phyloP scores from a whole-genome alignment of 495 filamentous ascomycete species.

The Hyaloscypha bicolor region DNA sequence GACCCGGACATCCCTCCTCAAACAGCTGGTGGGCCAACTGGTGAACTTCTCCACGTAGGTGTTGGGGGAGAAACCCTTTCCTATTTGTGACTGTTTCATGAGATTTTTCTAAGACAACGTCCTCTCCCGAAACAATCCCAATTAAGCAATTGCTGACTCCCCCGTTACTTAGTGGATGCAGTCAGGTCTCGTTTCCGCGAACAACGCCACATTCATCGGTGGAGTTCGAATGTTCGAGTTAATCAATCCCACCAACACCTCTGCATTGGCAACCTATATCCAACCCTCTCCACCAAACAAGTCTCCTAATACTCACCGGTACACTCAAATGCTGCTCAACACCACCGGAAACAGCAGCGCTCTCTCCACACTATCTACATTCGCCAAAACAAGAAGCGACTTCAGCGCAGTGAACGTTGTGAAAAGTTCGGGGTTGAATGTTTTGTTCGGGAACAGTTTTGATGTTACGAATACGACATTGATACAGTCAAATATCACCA shows the following conservation, averaged over 20 bases:
- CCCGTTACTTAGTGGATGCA: constrained; percentile 22
- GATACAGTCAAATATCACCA: constrained; percentile 12
- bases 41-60: constrained; percentile 24
- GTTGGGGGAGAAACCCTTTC: too few relatives aligned
- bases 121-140: too few relatives aligned
- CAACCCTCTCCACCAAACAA: constrained; percentile 22
- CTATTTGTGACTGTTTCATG: too few relatives aligned
- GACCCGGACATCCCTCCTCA: constrained; percentile 28
- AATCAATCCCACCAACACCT: constrained; percentile 14
- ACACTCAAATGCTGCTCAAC: constrained; percentile 28
- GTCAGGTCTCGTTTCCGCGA: constrained; percentile 23
- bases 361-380: background rate
- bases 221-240: constrained; percentile 21
- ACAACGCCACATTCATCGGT: constrained; percentile 7
- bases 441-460: constrained; percentile 26
- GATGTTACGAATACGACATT: constrained; percentile 24
- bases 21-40: constrained; percentile 2
- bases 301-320: constrained; percentile 22
- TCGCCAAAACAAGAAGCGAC: constrained; percentile 3
- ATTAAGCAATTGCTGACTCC: too few relatives aligned
- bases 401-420: constrained; percentile 22
- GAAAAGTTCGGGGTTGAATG: constrained; percentile 9
- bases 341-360: constrained; percentile 18
- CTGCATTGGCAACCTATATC: constrained; percentile 22
- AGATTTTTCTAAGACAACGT: too few relatives aligned